Evolutionary conservation across 2,329 filamentous ascomycete genomes (phyloP).

Genomic region (Pseudopithomyces chartarum): DNA sequence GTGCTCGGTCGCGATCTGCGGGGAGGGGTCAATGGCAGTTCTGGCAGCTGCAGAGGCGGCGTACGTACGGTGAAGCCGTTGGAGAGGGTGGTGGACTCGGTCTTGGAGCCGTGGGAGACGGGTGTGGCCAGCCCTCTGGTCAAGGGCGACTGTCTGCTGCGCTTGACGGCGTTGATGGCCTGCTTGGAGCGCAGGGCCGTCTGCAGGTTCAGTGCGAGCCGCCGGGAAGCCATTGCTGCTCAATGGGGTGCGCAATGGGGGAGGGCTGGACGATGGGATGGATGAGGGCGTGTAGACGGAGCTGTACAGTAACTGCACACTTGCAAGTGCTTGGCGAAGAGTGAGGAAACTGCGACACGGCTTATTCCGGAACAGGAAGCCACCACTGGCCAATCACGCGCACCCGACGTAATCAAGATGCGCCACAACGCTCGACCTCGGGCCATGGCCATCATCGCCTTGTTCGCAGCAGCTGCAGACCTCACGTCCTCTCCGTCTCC

Average conservation of each 20-base stretch:
- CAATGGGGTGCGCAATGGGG: constrained; percentile 22
- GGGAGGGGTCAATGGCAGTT: constrained; percentile 40
- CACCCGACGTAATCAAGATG: constrained; percentile 1
- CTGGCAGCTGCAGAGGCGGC: constrained; percentile 15
- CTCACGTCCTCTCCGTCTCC: constrained; percentile 7
- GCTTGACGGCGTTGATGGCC: constrained; percentile 74
- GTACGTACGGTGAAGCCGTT: constrained; percentile 90
- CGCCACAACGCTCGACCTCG: constrained; percentile 13
- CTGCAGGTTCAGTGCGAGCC: constrained; percentile 93
- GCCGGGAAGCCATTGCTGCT: constrained; percentile 85
- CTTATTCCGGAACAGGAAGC: constrained; percentile 8
- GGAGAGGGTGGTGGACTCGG: constrained; percentile 92
- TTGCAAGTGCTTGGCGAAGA: constrained; percentile 29
- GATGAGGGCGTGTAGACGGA: constrained; percentile 26
- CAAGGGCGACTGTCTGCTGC: constrained; percentile 61
- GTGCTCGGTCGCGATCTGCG: constrained; percentile 94
- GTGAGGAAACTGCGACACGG: constrained; percentile 23
- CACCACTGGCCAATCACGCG: constrained; percentile 12
- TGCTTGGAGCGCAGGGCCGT: constrained; percentile 87
- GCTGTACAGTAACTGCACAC: too few species aligned
- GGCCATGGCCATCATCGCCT: constrained; percentile 6
- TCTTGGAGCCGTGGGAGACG: constrained; percentile 74
- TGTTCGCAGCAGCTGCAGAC: background rate
- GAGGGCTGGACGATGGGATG: constrained; percentile 31
- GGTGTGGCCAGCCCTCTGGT: constrained; percentile 90